Conservation (phyloP, 2,329 filamentous ascomycete species). For the Penicillium sp. region DNA sequence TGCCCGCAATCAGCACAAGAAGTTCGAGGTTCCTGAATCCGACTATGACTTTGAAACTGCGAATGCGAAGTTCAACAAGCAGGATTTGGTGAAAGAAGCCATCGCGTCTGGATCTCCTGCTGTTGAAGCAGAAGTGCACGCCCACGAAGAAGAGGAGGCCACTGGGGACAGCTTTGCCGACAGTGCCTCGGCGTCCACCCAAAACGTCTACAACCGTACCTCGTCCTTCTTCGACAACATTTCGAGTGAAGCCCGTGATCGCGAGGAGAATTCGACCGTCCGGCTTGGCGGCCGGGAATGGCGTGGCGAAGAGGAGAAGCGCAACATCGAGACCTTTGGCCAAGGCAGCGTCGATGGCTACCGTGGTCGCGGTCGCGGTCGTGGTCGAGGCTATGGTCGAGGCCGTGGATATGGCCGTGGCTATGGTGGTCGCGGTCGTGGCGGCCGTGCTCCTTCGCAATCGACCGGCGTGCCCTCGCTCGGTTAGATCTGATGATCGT, state of each 20-base stretch:
- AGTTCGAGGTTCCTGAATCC: conserved; percentile 80
- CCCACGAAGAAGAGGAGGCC: conserved; percentile 33
- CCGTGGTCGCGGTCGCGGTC: conserved; percentile 71
- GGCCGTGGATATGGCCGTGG: conserved; percentile 42
- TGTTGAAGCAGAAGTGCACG: conserved; percentile 47
- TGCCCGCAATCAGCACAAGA: conserved; percentile 49
- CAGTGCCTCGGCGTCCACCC: conserved; percentile 27
- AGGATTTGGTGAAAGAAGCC: conserved; percentile 81
- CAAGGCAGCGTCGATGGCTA: conserved; percentile 91
- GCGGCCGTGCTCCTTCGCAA: conserved; percentile 36
- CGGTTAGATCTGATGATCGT: conserved; percentile 22
- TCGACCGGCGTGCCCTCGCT: conserved; percentile 37
- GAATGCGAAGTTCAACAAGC: conserved; percentile 86
- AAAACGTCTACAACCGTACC: conserved; percentile 72
- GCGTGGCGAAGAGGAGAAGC: conserved; percentile 85
- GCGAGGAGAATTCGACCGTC: conserved; percentile 62
- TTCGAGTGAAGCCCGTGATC: conserved; percentile 84
- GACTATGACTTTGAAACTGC: conserved; percentile 88
- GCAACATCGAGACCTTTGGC: conserved; percentile 96
- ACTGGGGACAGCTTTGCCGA: conserved; percentile 30
- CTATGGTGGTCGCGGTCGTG: conserved; percentile 33
- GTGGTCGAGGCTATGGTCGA: conserved; percentile 46
- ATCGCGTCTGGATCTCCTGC: conserved; percentile 69
- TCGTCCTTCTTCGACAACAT: conserved; percentile 98
- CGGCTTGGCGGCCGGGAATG: conserved; percentile 77